phyloP scores from a whole-genome alignment of 2,329 filamentous ascomycete species.

The Hypomyces rosellus region DNA sequence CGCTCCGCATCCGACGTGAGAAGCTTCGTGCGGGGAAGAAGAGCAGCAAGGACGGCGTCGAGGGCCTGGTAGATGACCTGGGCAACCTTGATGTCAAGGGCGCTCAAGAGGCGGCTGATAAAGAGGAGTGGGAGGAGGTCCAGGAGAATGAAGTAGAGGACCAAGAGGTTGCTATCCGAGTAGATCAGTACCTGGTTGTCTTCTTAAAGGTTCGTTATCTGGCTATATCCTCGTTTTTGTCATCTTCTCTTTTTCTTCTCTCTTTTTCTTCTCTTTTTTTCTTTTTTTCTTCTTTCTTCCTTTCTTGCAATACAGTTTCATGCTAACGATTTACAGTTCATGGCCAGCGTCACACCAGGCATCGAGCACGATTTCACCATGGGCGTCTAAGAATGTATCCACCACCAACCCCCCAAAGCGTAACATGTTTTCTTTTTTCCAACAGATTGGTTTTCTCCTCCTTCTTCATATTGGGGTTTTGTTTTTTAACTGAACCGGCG shows the following conservation, averaged over 20 bases:
- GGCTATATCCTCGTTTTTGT: constrained; percentile 3
- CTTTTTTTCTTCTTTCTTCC: too few species aligned
- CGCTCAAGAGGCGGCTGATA: constrained; percentile 45
- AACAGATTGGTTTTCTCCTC: too few species aligned
- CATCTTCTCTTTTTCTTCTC: too few species aligned
- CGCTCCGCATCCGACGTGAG: constrained; percentile 79
- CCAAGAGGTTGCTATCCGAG: constrained; percentile 69
- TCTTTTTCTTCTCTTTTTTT: background rate
- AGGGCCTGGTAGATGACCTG: constrained; percentile 79
- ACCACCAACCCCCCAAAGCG: background rate
- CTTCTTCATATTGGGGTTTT: background rate
- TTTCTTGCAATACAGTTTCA: background rate
- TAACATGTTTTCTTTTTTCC: background rate
- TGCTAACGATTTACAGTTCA: constrained; percentile 44
- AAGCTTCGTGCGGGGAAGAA: constrained; percentile 62
- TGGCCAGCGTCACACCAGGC: constrained; percentile 85
- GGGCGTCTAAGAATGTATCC: constrained; percentile 57
- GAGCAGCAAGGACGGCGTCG: constrained; percentile 56
- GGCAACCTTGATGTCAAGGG: constrained; percentile 54
- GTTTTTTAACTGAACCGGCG: background rate
- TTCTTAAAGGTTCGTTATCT: constrained; percentile 64
- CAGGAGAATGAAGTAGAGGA: constrained; percentile 58
- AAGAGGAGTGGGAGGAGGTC: constrained; percentile 61
- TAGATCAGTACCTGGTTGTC: constrained; percentile 84
- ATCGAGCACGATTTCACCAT: constrained; percentile 99